Evolutionary conservation across 2,329 filamentous ascomycete genomes (phyloP), one percentile per base, ranked within the genome.

Genomic region (Apiospora pterosperma): DNA sequence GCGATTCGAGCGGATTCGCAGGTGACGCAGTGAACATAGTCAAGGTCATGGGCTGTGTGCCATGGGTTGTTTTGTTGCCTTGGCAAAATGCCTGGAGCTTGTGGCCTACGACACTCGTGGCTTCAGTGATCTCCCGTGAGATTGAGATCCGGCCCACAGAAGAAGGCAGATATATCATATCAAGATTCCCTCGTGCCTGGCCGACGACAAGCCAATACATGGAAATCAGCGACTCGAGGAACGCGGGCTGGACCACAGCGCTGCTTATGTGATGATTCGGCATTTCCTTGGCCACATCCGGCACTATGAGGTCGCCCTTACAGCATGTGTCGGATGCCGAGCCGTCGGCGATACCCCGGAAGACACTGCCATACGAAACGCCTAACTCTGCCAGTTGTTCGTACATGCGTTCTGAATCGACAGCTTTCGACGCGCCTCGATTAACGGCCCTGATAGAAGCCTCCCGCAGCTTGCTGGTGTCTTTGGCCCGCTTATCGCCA

Each of bases 261-360:
- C 74, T 71, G 0, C 74, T 73, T 36, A 79, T 52, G 34, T 75
- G 69, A 44, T 75, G 73, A 62, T 74, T 77, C 2, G 77, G 78
- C 78, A 80, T 80, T 62, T 78, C 74, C 63, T 77, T 76, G 16
- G 76, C 72, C 4, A 79, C 69, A 63, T 80, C 78, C 5, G 72
- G 69, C 10, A 76, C 73, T 10, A 75, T 55, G 5, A 82, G 66
- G n/a, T 76, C 73, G 6, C 76, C 78, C 42, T 71, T 67, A 12
- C 75, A 77, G 66, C 70, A 77, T 8, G 61, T 69, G 44, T 70
- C 69, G 12, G 76, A 78, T 5, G 81, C 79, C 25, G 75, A 76
- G 69, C 81, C 83, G 63, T 81, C 79, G 52, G 76, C 74, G 11
- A 88, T 68, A 4, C 83, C 81, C 69, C 52, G 52, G 55, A 70